Percentiles rank a stretch among this genome's conserved stretches.
Conservation (phyloP, 345 rosid genomes). For the Triadica sebifera region DNA sequence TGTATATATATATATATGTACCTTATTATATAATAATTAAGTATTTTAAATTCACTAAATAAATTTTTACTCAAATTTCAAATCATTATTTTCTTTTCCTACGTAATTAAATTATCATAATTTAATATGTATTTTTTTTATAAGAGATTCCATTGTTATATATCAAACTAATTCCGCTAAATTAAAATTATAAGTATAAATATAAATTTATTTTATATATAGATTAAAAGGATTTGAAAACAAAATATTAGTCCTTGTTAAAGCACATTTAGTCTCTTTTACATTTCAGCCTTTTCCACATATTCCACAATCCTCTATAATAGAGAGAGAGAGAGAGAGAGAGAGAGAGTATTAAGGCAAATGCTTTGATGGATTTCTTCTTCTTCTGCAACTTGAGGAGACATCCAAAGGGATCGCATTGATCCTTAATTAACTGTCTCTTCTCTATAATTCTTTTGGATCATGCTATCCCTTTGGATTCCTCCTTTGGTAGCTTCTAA, state of each 20-base stretch:
- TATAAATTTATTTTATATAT: neutral
- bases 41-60: no score
- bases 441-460: constrained; percentile 31
- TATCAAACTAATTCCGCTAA: no score
- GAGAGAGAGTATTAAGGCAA: neutral
- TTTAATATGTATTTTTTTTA: no score
- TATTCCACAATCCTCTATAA: constrained; percentile 38
- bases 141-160: no score
- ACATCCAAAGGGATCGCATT: constrained; percentile 99
- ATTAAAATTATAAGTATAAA: no score
- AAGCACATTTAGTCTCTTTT: constrained; percentile 47
- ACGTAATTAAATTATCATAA: no score
- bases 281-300: constrained; percentile 34
- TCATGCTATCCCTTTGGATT: constrained; percentile 95
- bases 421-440: constrained; percentile 45
- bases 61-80: no score
- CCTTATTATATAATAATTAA: no score
- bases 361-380: no score
- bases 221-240: neutral
- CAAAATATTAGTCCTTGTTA: constrained; percentile 15
- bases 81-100: no score
- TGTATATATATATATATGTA: no score
- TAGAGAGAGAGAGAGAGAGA: neutral
- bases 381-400: constrained; percentile 64
- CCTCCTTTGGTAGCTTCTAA: constrained; percentile 66